Evolutionary conservation across 805 yeast genomes (phyloP), one percentile per base, ranked within the genome.

Genomic region (Candida vaughaniae): DNA sequence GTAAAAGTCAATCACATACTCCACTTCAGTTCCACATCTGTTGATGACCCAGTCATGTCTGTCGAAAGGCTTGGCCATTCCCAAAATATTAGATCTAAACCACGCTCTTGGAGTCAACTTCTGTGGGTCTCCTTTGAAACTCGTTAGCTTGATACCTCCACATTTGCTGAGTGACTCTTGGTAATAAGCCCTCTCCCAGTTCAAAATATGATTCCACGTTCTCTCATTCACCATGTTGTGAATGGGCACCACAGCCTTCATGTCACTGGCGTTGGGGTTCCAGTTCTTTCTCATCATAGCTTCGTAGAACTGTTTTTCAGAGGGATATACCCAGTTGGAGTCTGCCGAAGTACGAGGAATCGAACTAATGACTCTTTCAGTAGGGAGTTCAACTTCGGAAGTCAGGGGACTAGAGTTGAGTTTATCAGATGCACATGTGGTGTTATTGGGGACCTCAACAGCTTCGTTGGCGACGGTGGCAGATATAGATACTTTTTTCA

Each of bases 1-100:
- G 60, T 91, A 91, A 56, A 89, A 91, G 59, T 91, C 99, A 52
- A 91, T 91, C 29, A 91, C 97, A 52, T 91, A 91, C 33, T 88
- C 96, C 15, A 91, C 74, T 34, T 75, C 73, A 16, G 66, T 73
- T 3, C 98, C 98, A 59, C 96, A 87, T 36, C 97, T 68, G 51
- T 85, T 80, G 8, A 91, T 74, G 5, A 75, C 69, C 99, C 99
- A 91, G 61, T 91, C 99, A 56, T 91, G 99, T 51, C 99, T 75
- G 62, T 91, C 99, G 63, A 91, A 91, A 0, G 99, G 99, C 43
- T 75, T 75, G 33, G 78, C 80, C 39, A 76, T 71, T 0, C 95
- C 96, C 35, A 86, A 51, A 35, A 76, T 60, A 41, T 81, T 76
- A 42, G 84, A 67, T 43, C 86, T 73, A 41, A 68, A 49, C 73